A percentile compares a stretch with the other conserved stretches of the same genome.
These are phyloP conservation scores for Talaromyces sp. DNA, from an alignment of 2,329 filamentous ascomycete species.

Conservation along the genomic window DNA sequence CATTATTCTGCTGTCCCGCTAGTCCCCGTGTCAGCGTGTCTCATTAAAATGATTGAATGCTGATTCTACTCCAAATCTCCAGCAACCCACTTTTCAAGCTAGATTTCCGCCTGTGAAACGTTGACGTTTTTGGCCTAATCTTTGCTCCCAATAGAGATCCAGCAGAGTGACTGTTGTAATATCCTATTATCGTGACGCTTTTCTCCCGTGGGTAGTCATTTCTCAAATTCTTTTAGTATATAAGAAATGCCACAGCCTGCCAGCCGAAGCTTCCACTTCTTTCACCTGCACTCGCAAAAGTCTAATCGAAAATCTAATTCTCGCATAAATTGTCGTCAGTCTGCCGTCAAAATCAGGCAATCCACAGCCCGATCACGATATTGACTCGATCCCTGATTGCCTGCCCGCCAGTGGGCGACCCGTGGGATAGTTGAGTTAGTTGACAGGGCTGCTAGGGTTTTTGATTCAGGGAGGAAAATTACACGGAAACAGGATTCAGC, in stretches of 20 bases:
- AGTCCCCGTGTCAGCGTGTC: too few relatives aligned
- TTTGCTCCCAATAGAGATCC: not conserved
- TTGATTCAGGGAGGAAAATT: too few relatives aligned
- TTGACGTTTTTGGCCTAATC: not conserved
- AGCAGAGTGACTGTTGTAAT: not conserved
- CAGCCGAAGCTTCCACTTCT: not conserved
- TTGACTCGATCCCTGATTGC: not conserved
- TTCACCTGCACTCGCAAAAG: not conserved
- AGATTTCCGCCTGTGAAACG: not conserved
- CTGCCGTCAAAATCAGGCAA: conserved; percentile 4
- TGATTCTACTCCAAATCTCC: not conserved
- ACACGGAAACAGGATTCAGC: not conserved
- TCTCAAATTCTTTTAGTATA: not conserved
- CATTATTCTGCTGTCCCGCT: too few relatives aligned
- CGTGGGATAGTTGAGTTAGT: not conserved
- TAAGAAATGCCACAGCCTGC: not conserved
- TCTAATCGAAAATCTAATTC: not conserved
- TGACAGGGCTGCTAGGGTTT: too few relatives aligned
- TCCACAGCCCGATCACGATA: not conserved
- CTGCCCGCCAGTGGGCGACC: not conserved
- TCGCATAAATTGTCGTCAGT: not conserved
- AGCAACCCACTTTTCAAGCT: not conserved
- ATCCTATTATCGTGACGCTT: not conserved
- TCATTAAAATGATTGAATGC: not conserved
- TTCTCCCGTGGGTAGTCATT: not conserved